A percentile compares a stretch with the other conserved stretches of the same genome.
These are phyloP conservation scores for Suillus paluster DNA, from an alignment of 768 basidiomycete genomes.

Conservation along the genomic window DNA sequence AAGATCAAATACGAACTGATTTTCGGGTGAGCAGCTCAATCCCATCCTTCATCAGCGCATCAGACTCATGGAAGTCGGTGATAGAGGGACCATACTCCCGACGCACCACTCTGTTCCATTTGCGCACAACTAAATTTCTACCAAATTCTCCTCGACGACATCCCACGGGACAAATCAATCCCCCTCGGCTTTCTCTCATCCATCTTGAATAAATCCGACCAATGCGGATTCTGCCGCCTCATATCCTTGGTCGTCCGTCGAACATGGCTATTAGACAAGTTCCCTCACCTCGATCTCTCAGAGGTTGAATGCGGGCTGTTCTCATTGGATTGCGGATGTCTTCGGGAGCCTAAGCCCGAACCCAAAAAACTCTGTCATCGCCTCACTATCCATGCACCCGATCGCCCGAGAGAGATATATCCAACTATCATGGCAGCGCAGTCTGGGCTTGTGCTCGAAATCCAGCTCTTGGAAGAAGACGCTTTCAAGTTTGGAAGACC, in stretches of 20 bases:
- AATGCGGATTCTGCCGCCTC: conserved; percentile 9
- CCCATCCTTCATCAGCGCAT: too few species aligned
- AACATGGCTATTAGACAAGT: conserved; percentile 4
- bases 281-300: conserved; percentile 5
- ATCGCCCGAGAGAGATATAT: neutral
- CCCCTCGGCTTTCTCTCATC: neutral
- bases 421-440: too few species aligned
- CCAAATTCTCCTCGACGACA: conserved; percentile 7
- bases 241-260: conserved; percentile 3
- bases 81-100: too few species aligned
- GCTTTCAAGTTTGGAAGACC: conserved; percentile 1
- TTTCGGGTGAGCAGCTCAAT: too few species aligned
- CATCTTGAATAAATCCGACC: conserved; percentile 7
- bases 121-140: conserved; percentile 4
- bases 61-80: too few species aligned
- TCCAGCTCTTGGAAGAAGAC: conserved; percentile 7
- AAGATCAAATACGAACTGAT: too few species aligned
- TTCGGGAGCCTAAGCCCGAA: neutral
- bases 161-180: neutral
- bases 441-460: neutral
- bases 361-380: neutral
- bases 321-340: too few species aligned
- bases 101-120: conserved; percentile 4
- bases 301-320: neutral
- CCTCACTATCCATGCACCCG: conserved; percentile 5